Conservation (phyloP, 768 basidiomycete genomes). For the Trametes sanguinea region DNA sequence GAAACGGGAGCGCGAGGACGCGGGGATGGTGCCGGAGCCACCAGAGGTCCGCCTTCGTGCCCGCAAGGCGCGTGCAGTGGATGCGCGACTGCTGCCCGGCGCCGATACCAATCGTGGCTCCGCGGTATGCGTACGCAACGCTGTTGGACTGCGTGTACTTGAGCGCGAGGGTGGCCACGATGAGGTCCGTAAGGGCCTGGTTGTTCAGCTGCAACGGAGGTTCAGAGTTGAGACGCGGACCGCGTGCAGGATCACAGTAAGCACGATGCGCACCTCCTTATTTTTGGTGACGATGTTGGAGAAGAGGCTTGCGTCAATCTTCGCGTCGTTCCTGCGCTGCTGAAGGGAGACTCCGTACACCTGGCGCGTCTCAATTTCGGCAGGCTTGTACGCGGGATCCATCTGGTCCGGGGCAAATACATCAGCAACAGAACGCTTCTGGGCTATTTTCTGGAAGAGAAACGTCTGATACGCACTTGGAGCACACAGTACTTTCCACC, state of each 20-base stretch:
- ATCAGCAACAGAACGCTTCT: neutral
- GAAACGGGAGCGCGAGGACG: constrained; percentile 91
- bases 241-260: neutral
- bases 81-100: constrained; percentile 99
- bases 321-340: constrained; percentile 88
- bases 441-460: neutral
- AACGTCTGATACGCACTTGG: constrained; percentile 52
- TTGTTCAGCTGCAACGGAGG: constrained; percentile 62
- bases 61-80: constrained; percentile 97
- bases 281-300: constrained; percentile 86
- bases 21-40: constrained; percentile 97
- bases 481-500: constrained; percentile 98
- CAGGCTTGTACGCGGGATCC: constrained; percentile 80
- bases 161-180: constrained; percentile 93
- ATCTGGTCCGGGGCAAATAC: constrained; percentile 54
- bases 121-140: constrained; percentile 91
- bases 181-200: constrained; percentile 83
- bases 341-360: constrained; percentile 92
- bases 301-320: constrained; percentile 81
- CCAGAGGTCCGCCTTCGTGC: constrained; percentile 98
- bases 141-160: constrained; percentile 99
- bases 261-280: constrained; percentile 62
- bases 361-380: constrained; percentile 86
- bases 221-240: constrained; percentile 6
- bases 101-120: constrained; percentile 92